Base-by-base conservation (phyloP, 2,329 filamentous ascomycete genomes). In the Basipetospora chlamydospora region DNA sequence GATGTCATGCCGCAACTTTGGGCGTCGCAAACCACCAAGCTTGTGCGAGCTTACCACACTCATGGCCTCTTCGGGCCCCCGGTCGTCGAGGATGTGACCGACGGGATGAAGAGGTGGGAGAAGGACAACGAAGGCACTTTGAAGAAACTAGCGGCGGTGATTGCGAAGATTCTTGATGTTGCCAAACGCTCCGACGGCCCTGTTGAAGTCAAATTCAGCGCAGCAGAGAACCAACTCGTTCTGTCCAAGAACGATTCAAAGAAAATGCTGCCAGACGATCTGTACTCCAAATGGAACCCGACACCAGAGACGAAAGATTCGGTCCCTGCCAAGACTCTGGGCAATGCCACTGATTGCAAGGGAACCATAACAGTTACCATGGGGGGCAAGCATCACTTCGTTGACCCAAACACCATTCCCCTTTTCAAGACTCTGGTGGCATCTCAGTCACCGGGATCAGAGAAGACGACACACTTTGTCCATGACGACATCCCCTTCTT, bases 1-100 rank as follows among this genome's bases (percentile, higher is more conserved):
- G 51, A 62, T 5, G 44, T 63, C 22, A 50, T 50, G 17, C 41
- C 58, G 2, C 60, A 64, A 46, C 52, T 66, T 17, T 67, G 61
- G 61, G 42, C 54, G 12, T 64, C 59, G 5, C 61, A 66, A 47
- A 66, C 62, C 1, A 55, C 57, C 1, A 61, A 60, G 28, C 58
- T 66, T 23, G 59, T 66, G n/a, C 53, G 56, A 21, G 61, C 59
- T 1, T 61, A 63, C 41, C 59, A 66, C 41, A 30, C 43, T 3
- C 38, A 40, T 2, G 61, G 61, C 23, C 13, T 37, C 2, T 66
- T 66, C 41, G 12, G 39, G 7, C 22, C 28, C 12, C 48, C 53
- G 26, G 23, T 43, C 35, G 57, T 61, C 2, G 50, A 62, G 46
- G 48, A 63, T 42, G 49, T 63, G 10, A 32, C 43, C 3, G 22